Evolutionary conservation across 108 stramenopile genomes (phyloP).

Genomic region (Licmophora abbreviata): DNA sequence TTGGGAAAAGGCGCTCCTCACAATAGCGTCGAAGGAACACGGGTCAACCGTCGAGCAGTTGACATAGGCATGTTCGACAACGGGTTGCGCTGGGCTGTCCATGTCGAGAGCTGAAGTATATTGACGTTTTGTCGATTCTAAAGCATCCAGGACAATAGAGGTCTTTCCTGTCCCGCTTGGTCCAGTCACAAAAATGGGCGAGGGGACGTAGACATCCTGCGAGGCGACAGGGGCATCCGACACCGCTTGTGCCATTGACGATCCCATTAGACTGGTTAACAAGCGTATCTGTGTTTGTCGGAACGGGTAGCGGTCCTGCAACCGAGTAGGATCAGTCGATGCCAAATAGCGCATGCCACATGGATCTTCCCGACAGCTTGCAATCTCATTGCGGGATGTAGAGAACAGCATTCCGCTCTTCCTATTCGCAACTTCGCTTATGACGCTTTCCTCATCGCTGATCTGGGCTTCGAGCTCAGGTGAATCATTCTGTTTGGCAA

Average conservation of each 20-base stretch:
- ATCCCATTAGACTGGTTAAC: background rate
- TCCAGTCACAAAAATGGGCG: slow-evolving; percentile 57
- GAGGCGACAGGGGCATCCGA: too few relatives aligned
- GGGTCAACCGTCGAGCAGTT: slow-evolving; percentile 44
- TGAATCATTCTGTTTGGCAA: too few relatives aligned
- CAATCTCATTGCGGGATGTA: background rate
- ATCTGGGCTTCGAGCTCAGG: too few relatives aligned
- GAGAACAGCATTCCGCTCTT: slow-evolving; percentile 4
- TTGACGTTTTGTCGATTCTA: slow-evolving; percentile 13
- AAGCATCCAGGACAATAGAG: slow-evolving; percentile 34
- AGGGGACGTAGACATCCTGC: slow-evolving; percentile 23
- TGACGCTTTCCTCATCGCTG: too few relatives aligned
- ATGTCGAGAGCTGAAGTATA: background rate
- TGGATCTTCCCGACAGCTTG: background rate
- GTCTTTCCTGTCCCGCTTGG: slow-evolving; percentile 52
- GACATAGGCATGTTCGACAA: slow-evolving; percentile 39
- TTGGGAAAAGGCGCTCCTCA: slow-evolving; percentile 31
- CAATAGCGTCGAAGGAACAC: slow-evolving; percentile 14
- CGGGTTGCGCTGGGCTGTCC: background rate
- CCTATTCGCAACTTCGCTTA: too few relatives aligned
- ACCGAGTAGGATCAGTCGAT: background rate
- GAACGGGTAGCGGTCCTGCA: background rate
- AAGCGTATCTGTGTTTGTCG: background rate
- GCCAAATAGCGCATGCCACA: background rate
- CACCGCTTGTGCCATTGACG: background rate